Base-by-base conservation (phyloP, 208 protist species). In the Vickermania ingenoplastis region DNA sequence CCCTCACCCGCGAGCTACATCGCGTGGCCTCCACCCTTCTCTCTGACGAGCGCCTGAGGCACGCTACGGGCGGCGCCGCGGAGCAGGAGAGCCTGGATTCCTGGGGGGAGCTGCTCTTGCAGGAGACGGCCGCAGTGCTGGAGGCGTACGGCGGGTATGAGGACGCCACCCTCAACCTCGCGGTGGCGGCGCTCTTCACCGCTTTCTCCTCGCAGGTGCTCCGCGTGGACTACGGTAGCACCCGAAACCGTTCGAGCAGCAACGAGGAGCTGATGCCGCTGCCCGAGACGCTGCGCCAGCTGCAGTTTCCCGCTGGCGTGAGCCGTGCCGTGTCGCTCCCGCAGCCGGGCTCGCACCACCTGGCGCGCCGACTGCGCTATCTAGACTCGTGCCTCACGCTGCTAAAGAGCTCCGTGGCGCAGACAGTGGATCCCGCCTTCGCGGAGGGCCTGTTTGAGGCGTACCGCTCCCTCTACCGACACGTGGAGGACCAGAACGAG, bases 71-170 rank as follows among this genome's bases (percentile, higher is more conserved):
- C 2, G 13, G 26, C 1, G 60, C 53, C 5, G 56, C 55, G 13
- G 54, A 53, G 17, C 65, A 45, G 27, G 30, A 36, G n/a, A 63
- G 56, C 23, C 73, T 66, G 36, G 66, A 66, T 54, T 73, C 67
- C 24, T 94, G 88, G 85, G 83, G 77, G 36, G 80, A 81, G 51
- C 53, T 95, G 21, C 59, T 95, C 27, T 89, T 77, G 56, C 80
- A 92, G 63, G 71, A 92, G 64, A 63, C 83, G 17, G 60, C 59
- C 31, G 69, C 89, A 50, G 49, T 95, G 1, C 65, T 95, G 2
- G 63, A 69, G 41, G 66, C 78, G 31, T 91, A 82, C 63, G 81
- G 81, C 56, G 89, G 89, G 41, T 95, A 95, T 71, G 89, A 95
- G 57, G 88, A 95, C 61, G 83, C 89, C 31, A 86, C 77, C 31